Base-by-base conservation (phyloP, 129 eudicot species). In the Lactuca saligna region DNA sequence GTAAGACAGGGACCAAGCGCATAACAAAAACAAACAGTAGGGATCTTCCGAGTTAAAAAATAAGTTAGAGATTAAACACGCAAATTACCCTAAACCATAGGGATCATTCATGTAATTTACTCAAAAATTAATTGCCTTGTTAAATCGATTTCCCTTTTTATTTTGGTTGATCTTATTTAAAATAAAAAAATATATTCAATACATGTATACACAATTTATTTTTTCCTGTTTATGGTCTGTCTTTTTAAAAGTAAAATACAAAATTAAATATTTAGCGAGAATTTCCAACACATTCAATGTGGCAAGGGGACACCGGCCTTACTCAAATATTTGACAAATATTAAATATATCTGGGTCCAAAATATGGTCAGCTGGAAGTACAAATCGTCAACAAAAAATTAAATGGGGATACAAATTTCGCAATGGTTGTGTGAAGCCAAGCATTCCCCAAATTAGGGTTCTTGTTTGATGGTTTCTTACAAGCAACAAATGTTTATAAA, bases 401-500 rank as follows among this genome's bases (percentile, higher is more conserved):
- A 61, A 71, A 71, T 61, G 59, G 49, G 54, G 17, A 34, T 8
- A 41, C 63, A 17, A 54, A 66, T 5, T 35, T 68, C 63, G 16
- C 9, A 31, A 35, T 68, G 50, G 37, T 15, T 60, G 37, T 33
- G 8, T 66, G 37, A 15, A 49, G 68, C 49, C 50, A 46, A 48
- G 67, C 31, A 54, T 4, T 33, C 75, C 76, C 53, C 3, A 35
- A 61, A 72, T 72, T 72, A 35, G 61, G 76, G 69, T 50, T 61
- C 54, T 37, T 61, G 61, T 49, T 71, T 46, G 59, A 72, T 61
- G 69, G 53, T 50, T 72, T 72, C 61, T 72, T 49, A 13, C 68
- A 72, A 72, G 76, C n/a, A 72, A 72, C 69, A 34, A 11, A 17
- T 37, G 17, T 54, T 53, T 33, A 39, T 51, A 15, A 25, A 25